Evolutionary conservation across 2,329 filamentous ascomycete genomes (phyloP).

Genomic region (Monilinia polystroma): DNA sequence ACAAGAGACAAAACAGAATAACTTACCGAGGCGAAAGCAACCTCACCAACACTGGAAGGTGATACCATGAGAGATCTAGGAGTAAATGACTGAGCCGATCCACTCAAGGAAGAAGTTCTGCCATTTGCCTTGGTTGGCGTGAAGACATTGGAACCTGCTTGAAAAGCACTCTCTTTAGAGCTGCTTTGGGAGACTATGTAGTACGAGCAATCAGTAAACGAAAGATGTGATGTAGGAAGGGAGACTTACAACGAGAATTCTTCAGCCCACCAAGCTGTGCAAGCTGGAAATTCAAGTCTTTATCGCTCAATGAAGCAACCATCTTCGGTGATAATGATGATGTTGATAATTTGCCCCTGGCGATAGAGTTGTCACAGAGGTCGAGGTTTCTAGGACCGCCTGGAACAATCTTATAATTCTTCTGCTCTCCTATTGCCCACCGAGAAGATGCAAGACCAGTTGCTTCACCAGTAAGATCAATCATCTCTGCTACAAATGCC

Average conservation of each 20-base stretch:
- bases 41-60: constrained; percentile 6
- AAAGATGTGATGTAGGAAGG: not conserved
- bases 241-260: not conserved
- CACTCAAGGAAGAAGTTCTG: constrained; percentile 4
- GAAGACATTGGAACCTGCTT: not conserved
- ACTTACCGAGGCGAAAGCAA: constrained; percentile 3
- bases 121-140: not conserved
- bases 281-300: not conserved
- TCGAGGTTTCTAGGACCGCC: constrained; percentile 16
- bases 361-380: constrained; percentile 9
- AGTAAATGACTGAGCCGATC: not conserved
- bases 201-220: not conserved
- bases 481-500: constrained; percentile 2
- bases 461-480: constrained; percentile 1
- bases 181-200: not conserved
- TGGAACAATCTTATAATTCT: constrained; percentile 5
- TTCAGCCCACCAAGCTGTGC: not conserved
- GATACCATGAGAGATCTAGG: not conserved
- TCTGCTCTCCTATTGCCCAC: constrained; percentile 1
- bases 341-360: not conserved
- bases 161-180: not conserved
- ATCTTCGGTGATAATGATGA: constrained; percentile 2
- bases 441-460: constrained; percentile 10
- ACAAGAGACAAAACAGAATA: not conserved
- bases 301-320: not conserved